Evolutionary conservation across 1,284 basidiomycete species (phyloP).

Genomic region (Agaricales sp.): DNA sequence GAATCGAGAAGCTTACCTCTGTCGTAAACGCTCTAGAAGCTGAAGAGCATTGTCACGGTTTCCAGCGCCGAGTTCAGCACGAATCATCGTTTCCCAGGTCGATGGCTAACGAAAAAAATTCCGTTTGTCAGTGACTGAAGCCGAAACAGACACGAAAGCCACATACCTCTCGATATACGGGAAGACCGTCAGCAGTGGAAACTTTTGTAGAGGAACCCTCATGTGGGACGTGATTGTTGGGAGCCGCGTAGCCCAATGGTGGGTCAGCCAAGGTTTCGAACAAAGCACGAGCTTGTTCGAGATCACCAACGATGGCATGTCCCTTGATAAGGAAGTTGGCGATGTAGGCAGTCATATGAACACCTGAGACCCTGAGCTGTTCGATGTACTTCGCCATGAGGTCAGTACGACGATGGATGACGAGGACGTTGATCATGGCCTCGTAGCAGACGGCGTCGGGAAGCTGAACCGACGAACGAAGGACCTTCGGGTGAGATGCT

Average conservation of each 20-base stretch:
- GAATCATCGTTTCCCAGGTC: constrained; percentile 92
- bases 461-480: constrained; percentile 20
- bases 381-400: constrained; percentile 64
- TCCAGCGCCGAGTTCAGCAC: constrained; percentile 79
- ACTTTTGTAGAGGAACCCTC: constrained; percentile 20
- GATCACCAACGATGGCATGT: constrained; percentile 64
- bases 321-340: constrained; percentile 90
- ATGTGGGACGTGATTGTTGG: constrained; percentile 78
- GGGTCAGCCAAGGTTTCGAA: constrained; percentile 90
- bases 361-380: constrained; percentile 52
- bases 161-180: constrained; percentile 83
- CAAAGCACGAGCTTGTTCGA: constrained; percentile 62
- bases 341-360: constrained; percentile 94
- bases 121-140: constrained; percentile 3
- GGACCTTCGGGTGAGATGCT: constrained; percentile 34
- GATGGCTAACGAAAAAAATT: constrained; percentile 44
- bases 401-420: constrained; percentile 72
- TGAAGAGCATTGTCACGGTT: constrained; percentile 61
- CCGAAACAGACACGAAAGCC: constrained; percentile 14
- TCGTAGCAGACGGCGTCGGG: constrained; percentile 89
- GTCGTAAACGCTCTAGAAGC: constrained; percentile 68
- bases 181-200: not conserved
- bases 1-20: constrained; percentile 39
- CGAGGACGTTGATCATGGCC: constrained; percentile 82
- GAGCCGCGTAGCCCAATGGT: constrained; percentile 78